Evolutionary conservation across 2,329 filamentous ascomycete genomes (phyloP), one percentile per base, ranked within the genome.

Genomic region (Diaporthe caulivora): DNA sequence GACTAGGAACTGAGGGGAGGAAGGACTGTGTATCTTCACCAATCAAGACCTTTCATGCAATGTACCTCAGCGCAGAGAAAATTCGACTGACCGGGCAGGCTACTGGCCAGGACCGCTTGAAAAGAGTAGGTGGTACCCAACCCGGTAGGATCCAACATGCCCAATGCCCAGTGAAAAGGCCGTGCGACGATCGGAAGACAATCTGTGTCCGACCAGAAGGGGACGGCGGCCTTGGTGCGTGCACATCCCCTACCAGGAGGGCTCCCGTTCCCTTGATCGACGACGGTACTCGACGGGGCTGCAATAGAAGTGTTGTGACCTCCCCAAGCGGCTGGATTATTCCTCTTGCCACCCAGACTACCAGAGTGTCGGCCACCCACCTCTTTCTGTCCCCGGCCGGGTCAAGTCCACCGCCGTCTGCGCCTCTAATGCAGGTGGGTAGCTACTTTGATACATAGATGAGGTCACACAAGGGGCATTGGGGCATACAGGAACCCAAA

Each of bases 161-260:
- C 60, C 31, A 67, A 29, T 70, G 47, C 68, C 49, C 57, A 62
- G 58, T 71, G 49, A 58, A 58, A 26, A 65, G 57, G 67, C 72
- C 72, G 72, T 71, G 67, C 68, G 72, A 71, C 72, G 72, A 73
- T 73, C 72, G 68, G 68, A 71, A 65, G 57, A 54, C 65, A 54
- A 64, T 40, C 47, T 53, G 60, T 58, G 62, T 49, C 26, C 57
- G 26, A 70, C 57, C 49, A 65, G 31, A 60, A 21, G 26, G 24
- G 34, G 34, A 34, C 34, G 34, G 26, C 47, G 29, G 13, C 42
- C 26, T n/a, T 24, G 40, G 11, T 55, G 42, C 44, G 55, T 34
- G 34, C 42, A 64, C 42, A 40, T 11, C 21, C 44, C 31, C 62
- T n/a, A 51, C 13, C 29, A 37, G 60, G 26, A 37, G 60, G 26